Evolutionary conservation across 23 red algal species (phyloP).

Genomic region (Gracilaria gracilis): DNA sequence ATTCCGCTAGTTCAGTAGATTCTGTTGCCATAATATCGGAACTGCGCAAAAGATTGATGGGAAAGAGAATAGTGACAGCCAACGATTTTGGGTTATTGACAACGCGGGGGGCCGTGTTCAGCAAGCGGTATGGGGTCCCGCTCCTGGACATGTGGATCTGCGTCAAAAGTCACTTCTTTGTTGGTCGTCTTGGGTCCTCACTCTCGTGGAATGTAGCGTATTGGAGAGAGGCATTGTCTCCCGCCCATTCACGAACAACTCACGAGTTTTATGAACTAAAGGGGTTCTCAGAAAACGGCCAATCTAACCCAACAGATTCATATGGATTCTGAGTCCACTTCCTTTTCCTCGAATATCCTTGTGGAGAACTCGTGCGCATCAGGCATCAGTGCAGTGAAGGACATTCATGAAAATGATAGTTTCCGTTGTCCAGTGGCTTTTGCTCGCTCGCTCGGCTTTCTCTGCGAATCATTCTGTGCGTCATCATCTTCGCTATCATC

Average conservation of each 20-base stretch:
- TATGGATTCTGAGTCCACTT: conserved; percentile 21
- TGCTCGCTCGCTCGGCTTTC: conserved; percentile 10
- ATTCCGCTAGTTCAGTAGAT: conserved; percentile 23
- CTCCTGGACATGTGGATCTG: conserved; percentile 39
- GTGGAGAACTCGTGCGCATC: not conserved
- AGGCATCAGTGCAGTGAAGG: not conserved
- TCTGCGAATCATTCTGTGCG: conserved; percentile 6
- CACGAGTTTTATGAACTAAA: conserved; percentile 40
- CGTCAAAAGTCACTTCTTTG: conserved; percentile 46
- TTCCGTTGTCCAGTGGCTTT: conserved; percentile 22
- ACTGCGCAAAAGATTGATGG: not conserved
- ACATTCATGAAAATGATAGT: conserved; percentile 28
- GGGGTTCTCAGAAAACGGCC: conserved; percentile 20
- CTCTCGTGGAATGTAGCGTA: conserved; percentile 56
- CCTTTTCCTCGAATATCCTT: not conserved
- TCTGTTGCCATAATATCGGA: conserved; percentile 32
- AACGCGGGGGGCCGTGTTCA: conserved; percentile 4
- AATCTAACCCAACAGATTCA: conserved; percentile 48
- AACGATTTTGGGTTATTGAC: conserved; percentile 21
- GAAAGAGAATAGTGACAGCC: conserved; percentile 13
- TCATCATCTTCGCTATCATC: conserved; percentile 31
- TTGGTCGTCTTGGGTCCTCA: conserved; percentile 52
- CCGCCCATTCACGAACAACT: not conserved
- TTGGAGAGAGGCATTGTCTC: conserved; percentile 23
- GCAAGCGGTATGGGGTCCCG: conserved; percentile 36